Base-by-base conservation (phyloP, 768 basidiomycete genomes). In the Tylopilus subfusipes region DNA sequence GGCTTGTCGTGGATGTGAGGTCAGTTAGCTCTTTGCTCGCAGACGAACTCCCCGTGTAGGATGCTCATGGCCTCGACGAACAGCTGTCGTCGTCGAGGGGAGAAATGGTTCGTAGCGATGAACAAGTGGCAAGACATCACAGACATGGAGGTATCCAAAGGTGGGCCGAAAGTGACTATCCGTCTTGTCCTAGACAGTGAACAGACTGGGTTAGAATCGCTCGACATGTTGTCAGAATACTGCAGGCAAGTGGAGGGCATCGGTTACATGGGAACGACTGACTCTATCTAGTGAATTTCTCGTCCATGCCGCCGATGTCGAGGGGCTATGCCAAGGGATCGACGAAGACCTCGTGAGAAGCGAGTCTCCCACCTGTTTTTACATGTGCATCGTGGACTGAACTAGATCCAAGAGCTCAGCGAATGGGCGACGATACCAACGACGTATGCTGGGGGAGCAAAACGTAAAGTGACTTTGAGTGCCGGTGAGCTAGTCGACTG, bases 121-220 rank as follows among this genome's bases (percentile, higher is more conserved):
- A 96, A 98, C 74, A 95, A 93, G 67, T 99, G 97, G 97, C 95
- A 96, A 66, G 87, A 90, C 55, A 79, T 97, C 48, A 98, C 97
- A 0, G 92, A 98, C 63, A 93, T 93, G 86, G 86, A 91, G 64
- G 89, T 99, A 18, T 86, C 79, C 57, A 76, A 85, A 81, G 91
- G 94, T 88, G 50, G 18, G 71, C 55, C 44, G 29, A 4, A 36
- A 38, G 25, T n/a, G 43, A 40, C 49, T 30, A 30, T 48, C 42
- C 8, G 29, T 34, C 43, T 14, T 22, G 34, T 53, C 24, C 30
- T 10, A 40, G 40, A 38, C 5, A 5, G 16, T 39, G 46, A 48
- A 62, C 50, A 27, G 12, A 19, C 14, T 12, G 13, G 34, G n/a
- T 6, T 63, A 97, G 95, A 89, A 50, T 86, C 88, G 0, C 80